A percentile compares a stretch with the other conserved stretches of the same genome.
Conservation (phyloP, 1,284 basidiomycete species). For the Irpex sp. region DNA sequence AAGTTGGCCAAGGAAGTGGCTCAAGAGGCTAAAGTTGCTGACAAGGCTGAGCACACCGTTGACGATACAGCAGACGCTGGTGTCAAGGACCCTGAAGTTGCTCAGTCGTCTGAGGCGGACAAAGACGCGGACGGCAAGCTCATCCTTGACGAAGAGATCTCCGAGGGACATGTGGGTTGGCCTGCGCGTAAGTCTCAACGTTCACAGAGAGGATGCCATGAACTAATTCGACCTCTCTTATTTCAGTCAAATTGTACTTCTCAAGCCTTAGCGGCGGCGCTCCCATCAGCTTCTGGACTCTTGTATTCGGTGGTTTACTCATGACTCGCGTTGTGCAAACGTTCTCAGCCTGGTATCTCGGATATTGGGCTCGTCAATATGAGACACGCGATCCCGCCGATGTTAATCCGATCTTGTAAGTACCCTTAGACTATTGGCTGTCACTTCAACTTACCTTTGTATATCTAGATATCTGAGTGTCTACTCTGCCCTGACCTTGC, state of each 20-base stretch:
- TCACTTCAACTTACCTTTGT: not conserved
- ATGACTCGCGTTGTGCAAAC: constrained; percentile 16
- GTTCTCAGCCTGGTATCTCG: constrained; percentile 25
- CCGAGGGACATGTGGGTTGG: constrained; percentile 53
- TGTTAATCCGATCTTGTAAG: constrained; percentile 13
- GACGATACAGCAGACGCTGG: constrained; percentile 12
- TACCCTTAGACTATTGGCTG: not conserved
- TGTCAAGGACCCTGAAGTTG: constrained; percentile 29
- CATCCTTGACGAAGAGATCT: constrained; percentile 57
- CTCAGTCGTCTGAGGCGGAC: constrained; percentile 7
- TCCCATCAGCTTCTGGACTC: constrained; percentile 30
- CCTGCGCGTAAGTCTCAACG: constrained; percentile 37
- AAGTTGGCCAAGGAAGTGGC: constrained; percentile 36
- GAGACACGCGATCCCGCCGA: constrained; percentile 25
- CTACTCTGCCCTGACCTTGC: constrained; percentile 36
- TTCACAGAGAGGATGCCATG: not conserved
- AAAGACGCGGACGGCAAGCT: constrained; percentile 38
- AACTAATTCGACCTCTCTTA: too few relatives aligned
- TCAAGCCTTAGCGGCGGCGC: constrained; percentile 29
- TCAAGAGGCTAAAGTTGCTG: constrained; percentile 33
- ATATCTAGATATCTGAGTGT: constrained; percentile 38
- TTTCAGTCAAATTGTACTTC: constrained; percentile 25
- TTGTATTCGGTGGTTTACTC: constrained; percentile 22
- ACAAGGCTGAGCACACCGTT: constrained; percentile 15
- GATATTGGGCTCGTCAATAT: constrained; percentile 29